Evolutionary conservation across 306 rosid genomes (phyloP).

Genomic region (Corylus avellana): DNA sequence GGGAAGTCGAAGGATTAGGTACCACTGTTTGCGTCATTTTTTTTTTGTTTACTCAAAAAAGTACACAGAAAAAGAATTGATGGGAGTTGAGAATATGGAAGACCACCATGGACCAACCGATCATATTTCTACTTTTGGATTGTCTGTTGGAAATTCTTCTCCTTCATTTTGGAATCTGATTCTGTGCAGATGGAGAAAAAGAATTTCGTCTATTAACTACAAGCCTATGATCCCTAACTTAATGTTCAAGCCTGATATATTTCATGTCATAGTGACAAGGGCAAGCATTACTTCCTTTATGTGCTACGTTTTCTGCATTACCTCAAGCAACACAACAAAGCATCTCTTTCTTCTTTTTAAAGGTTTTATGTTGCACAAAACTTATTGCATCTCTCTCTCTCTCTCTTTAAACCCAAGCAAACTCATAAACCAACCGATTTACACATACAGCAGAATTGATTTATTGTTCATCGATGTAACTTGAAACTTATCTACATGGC

Average conservation of each 20-base stretch:
- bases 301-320: conserved; percentile 23
- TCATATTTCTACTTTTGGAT: conserved; percentile 21
- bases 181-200: conserved; percentile 20
- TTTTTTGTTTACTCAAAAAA: conserved; percentile 22
- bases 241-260: conserved; percentile 29
- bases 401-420: conserved; percentile 2
- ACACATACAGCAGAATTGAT: not conserved
- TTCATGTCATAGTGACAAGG: conserved; percentile 40
- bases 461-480: conserved; percentile 1
- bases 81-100: conserved; percentile 35
- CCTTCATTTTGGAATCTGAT: conserved; percentile 52
- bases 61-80: conserved; percentile 24
- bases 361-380: conserved; percentile 17
- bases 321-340: conserved; percentile 27
- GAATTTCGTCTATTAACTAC: conserved; percentile 21
- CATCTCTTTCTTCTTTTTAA: conserved; percentile 34
- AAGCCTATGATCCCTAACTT: conserved; percentile 52
- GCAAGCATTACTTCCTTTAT: conserved; percentile 44
- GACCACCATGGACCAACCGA: conserved; percentile 24
- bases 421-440: not conserved
- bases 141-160: conserved; percentile 24
- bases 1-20: conserved; percentile 24
- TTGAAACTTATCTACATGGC: conserved; percentile 27
- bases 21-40: conserved; percentile 37
- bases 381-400: not conserved